Percentiles rank a stretch among this genome's conserved stretches.
Conservation (phyloP, 768 basidiomycete genomes). For the Lactarius deliciosus region DNA sequence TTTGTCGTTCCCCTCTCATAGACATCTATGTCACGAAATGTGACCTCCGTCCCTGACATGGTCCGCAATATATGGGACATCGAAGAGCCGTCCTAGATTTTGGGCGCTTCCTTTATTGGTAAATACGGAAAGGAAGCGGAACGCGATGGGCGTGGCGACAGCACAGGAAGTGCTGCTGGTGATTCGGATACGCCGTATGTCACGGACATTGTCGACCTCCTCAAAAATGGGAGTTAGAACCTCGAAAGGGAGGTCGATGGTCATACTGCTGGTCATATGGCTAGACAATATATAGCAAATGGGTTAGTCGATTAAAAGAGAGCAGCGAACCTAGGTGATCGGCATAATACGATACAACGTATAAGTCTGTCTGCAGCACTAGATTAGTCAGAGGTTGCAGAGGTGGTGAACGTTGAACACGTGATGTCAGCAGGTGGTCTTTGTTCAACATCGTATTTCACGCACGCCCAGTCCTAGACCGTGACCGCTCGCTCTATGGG, state of each 20-base stretch:
- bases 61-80: not conserved
- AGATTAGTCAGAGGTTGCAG: too few species aligned
- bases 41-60: constrained; percentile 4
- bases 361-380: too few species aligned
- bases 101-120: not conserved
- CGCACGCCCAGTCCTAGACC: too few species aligned
- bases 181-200: not conserved
- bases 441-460: too few species aligned
- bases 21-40: not conserved
- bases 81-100: not conserved
- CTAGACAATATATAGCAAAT: not conserved
- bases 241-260: constrained; percentile 1
- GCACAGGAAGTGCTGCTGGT: not conserved
- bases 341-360: too few species aligned
- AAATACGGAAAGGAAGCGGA: constrained; percentile 3
- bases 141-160: constrained; percentile 1
- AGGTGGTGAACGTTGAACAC: too few species aligned
- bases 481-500: too few species aligned
- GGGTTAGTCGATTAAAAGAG: not conserved
- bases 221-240: not conserved
- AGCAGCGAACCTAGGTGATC: too few species aligned
- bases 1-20: not conserved
- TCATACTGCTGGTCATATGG: not conserved
- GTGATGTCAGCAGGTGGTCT: too few species aligned
- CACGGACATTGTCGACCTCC: not conserved